Evolutionary conservation across 2,329 filamentous ascomycete species (phyloP).

Genomic region (Phoma herbarum): DNA sequence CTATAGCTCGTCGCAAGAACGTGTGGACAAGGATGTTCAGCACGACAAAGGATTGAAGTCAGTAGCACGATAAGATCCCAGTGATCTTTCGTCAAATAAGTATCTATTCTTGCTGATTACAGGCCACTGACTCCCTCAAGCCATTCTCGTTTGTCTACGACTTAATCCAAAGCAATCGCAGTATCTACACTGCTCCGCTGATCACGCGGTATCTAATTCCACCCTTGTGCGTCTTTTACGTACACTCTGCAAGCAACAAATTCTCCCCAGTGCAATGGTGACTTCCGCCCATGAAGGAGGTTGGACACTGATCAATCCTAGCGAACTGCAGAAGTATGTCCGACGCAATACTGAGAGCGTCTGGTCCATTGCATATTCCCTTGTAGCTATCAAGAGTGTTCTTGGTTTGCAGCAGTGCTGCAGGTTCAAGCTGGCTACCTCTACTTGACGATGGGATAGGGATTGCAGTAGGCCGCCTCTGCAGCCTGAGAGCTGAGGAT

Average conservation of each 20-base stretch:
- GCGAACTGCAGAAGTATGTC: background rate
- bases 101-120: background rate
- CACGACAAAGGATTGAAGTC: constrained; percentile 4
- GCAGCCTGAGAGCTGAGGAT: background rate
- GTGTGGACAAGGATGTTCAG: constrained; percentile 8
- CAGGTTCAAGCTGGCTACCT: background rate
- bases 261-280: background rate
- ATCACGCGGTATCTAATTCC: background rate
- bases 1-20: constrained; percentile 18
- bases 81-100: background rate
- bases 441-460: background rate
- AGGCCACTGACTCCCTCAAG: background rate
- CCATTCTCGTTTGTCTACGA: background rate
- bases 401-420: background rate
- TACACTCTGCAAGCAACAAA: background rate
- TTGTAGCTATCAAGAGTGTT: background rate
- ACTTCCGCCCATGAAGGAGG: background rate
- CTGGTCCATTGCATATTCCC: background rate
- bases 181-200: background rate
- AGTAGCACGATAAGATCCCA: background rate
- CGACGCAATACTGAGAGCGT: background rate
- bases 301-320: background rate
- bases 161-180: background rate
- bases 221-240: background rate
- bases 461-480: background rate